These are phyloP conservation scores for Trichocladium uniseriatum DNA, from an alignment of 495 filamentous ascomycete species.

Conservation along the genomic window DNA sequence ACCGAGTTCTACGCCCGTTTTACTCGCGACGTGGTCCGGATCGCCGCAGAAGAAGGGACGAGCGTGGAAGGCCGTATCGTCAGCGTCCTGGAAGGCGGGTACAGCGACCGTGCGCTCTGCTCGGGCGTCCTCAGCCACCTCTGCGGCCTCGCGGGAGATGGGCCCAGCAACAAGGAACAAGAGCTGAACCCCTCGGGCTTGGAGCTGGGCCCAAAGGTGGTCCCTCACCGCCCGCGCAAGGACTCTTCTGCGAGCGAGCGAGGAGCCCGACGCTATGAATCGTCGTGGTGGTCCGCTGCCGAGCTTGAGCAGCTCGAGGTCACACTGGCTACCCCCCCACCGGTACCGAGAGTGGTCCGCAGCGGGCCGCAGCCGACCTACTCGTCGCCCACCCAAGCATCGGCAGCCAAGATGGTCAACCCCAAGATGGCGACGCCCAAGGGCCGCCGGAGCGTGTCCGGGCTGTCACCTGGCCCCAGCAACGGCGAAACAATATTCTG, in stretches of 20 bases:
- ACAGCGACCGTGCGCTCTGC: constrained; percentile 80
- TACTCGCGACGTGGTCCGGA: constrained; percentile 67
- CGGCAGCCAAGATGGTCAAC: constrained; percentile 59
- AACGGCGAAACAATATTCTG: constrained; percentile 20
- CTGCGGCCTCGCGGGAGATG: constrained; percentile 58
- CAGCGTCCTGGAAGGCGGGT: constrained; percentile 91
- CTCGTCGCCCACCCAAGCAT: constrained; percentile 66
- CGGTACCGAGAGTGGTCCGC: constrained; percentile 41
- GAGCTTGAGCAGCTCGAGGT: constrained; percentile 53
- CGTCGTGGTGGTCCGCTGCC: constrained; percentile 66
- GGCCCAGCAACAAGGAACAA: constrained; percentile 33
- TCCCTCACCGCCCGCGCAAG: constrained; percentile 28
- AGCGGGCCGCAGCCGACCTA: constrained; percentile 55
- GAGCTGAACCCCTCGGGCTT: constrained; percentile 35
- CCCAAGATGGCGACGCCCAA: too few species aligned
- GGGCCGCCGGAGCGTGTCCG: constrained; percentile 42
- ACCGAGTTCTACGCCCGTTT: constrained; percentile 93
- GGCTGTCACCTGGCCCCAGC: constrained; percentile 21
- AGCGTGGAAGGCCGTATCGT: constrained; percentile 75
- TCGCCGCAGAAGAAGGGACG: constrained; percentile 73
- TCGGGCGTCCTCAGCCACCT: constrained; percentile 85
- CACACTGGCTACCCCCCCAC: constrained; percentile 47
- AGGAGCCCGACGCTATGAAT: constrained; percentile 42
- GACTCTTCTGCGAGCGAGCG: constrained; percentile 20
- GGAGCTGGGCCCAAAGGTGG: constrained; percentile 45